A percentile compares a stretch with the other conserved stretches of the same genome.
Evolutionary conservation across 148 eudicot species (phyloP).

Genomic region (Diospyros kaki): DNA sequence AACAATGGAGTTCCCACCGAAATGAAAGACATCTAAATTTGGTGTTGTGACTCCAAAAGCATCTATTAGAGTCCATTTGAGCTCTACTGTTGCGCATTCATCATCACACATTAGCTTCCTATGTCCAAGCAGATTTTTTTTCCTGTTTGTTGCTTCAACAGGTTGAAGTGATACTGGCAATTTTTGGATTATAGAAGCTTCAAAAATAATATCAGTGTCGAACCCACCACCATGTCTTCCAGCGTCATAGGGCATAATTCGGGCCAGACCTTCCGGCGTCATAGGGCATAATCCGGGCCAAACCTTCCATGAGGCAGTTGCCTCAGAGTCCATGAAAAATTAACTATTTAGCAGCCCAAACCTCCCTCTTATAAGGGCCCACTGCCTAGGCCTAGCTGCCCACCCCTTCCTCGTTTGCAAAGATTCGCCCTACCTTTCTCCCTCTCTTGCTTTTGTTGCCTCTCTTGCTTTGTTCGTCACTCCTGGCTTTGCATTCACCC

Average conservation of each 20-base stretch:
- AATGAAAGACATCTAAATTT: constrained; percentile 68
- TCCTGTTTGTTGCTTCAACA: constrained; percentile 47
- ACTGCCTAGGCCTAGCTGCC: too few species aligned
- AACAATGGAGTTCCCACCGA: constrained; percentile 59
- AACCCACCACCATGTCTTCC: constrained; percentile 54
- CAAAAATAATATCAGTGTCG: constrained; percentile 46
- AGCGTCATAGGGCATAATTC: constrained; percentile 88
- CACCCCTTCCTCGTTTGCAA: too few species aligned
- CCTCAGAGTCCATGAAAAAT: too few species aligned
- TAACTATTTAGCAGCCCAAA: too few species aligned
- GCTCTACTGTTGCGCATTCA: constrained; percentile 75
- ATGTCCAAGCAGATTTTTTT: constrained; percentile 70
- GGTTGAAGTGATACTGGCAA: constrained; percentile 78
- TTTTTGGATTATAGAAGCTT: constrained; percentile 73
- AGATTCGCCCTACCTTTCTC: too few species aligned
- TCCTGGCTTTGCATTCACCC: too few species aligned
- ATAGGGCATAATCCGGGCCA: constrained; percentile 76
- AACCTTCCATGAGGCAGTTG: too few species aligned
- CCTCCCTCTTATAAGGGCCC: too few species aligned
- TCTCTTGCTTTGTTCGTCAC: too few species aligned
- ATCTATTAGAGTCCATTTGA: constrained; percentile 74
- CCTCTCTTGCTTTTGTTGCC: too few species aligned
- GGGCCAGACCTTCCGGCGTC: constrained; percentile 67
- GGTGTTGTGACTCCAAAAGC: constrained; percentile 74
- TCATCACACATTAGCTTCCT: constrained; percentile 87